phyloP scores from a whole-genome alignment of 176 grass and related monocot genomes.

The Saccharum officinarum region DNA sequence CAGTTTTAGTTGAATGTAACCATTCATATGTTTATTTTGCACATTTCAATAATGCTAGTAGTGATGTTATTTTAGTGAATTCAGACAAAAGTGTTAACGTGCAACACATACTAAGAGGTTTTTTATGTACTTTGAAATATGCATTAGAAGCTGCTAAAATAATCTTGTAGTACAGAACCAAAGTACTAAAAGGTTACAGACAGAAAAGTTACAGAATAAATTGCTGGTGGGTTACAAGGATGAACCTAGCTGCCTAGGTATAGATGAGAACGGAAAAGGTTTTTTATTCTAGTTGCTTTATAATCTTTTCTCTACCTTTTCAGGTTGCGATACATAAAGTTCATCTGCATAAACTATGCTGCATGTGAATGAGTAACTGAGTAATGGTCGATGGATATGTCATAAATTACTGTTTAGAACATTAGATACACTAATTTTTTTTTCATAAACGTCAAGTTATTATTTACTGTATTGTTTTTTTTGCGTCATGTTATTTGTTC shows the following conservation, averaged over 20 bases:
- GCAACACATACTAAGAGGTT: not conserved
- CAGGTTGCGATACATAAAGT: not conserved
- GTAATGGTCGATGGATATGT: not conserved
- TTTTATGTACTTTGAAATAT: not conserved
- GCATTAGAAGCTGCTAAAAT: not conserved
- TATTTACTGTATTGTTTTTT: constrained; percentile 28
- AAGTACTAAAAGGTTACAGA: not conserved
- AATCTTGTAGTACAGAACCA: not conserved
- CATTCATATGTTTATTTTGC: not conserved
- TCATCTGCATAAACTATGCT: not conserved
- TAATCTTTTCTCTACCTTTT: not conserved
- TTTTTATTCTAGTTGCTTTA: not conserved
- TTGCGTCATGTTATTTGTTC: constrained; percentile 27
- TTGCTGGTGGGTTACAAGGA: not conserved
- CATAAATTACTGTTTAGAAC: not conserved
- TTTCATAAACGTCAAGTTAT: not conserved
- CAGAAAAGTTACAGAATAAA: not conserved
- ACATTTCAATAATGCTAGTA: not conserved
- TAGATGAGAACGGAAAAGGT: not conserved
- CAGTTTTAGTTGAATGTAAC: not conserved
- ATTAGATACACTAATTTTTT: not conserved
- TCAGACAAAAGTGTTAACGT: not conserved
- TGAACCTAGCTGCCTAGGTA: not conserved
- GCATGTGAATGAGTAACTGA: not conserved
- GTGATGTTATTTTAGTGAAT: constrained; percentile 1